These are phyloP conservation scores for Aethionema arabicum DNA, from an alignment of 345 rosid genomes.

Conservation along the genomic window DNA sequence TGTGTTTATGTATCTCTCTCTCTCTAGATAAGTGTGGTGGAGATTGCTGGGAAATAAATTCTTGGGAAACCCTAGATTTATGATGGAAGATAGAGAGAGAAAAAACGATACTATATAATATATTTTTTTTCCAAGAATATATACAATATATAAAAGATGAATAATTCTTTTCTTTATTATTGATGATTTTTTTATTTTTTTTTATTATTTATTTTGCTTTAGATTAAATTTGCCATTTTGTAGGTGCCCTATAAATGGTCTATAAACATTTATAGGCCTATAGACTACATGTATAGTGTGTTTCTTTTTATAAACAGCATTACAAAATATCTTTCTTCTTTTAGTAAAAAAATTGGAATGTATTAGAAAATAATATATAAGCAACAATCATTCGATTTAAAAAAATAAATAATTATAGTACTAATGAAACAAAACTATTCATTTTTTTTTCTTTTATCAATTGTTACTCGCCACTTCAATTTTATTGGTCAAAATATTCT, in stretches of 20 bases:
- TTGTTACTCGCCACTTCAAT: too few species aligned
- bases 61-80: conserved; percentile 52
- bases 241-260: conserved; percentile 19
- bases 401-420: neutral
- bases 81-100: conserved; percentile 7
- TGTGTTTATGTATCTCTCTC: conserved; percentile 12
- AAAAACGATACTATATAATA: too few species aligned
- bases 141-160: neutral
- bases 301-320: conserved; percentile 27
- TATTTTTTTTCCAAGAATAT: too few species aligned
- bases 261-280: too few species aligned
- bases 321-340: conserved; percentile 68
- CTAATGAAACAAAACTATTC: neutral
- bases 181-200: neutral
- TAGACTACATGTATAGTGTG: too few species aligned
- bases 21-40: conserved; percentile 16
- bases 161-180: neutral
- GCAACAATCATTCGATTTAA: neutral
- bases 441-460: neutral
- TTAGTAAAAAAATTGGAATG: conserved; percentile 42
- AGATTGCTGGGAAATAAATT: conserved; percentile 16
- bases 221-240: conserved; percentile 20
- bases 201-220: neutral
- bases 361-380: neutral
- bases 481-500: too few species aligned